Evolutionary conservation across 2,329 filamentous ascomycete species (phyloP), one percentile per base, ranked within the genome.

Genomic region (Aspergillus uvarum): DNA sequence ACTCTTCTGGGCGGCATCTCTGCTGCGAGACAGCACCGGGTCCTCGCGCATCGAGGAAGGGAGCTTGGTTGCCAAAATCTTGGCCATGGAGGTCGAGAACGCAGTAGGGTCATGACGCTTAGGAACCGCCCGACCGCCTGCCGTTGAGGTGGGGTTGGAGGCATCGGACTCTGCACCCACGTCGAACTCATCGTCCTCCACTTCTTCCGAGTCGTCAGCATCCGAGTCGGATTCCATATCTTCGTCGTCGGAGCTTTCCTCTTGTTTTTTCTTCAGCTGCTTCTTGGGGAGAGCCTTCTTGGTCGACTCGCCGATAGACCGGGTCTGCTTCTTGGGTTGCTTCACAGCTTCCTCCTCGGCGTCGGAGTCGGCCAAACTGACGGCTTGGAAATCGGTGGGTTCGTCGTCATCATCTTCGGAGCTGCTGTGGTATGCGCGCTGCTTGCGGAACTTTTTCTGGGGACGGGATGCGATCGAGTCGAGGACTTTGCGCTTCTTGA

Each of bases 91-190:
- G 1, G 89, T 96, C 24, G 94, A 91, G 76, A 99, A 98, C 55
- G 91, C 92, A 64, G 84, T 82, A 2, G 95, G 93, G 76, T 99
- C 94, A 78, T 96, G 96, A 72, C 93, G 89, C 79, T 98, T 98
- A 12, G 76, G 67, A 10, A 76, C 64, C 8, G 68, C 54, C 63
- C 67, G 73, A 47, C 73, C 71, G 54, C 79, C 77, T 59, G 72
- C 74, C 51, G 76, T 76, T 54, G 76, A 74, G 44, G 77, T 77
- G 21, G 80, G 78, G 12, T 80, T 79, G 44, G 76, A 71, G 3
- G 69, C 63, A 51, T 77, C 74, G 12, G 72, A 72, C 21, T 80
- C 79, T 58, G 73, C 73, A 47, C 75, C 72, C 19, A 71, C 70
- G 16, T 44, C 38, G 6, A 44, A 44, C 14, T 69, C 67, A 32